Evolutionary conservation across 148 eudicot genomes (phyloP).

Genomic region (Chenopodium quinoa): DNA sequence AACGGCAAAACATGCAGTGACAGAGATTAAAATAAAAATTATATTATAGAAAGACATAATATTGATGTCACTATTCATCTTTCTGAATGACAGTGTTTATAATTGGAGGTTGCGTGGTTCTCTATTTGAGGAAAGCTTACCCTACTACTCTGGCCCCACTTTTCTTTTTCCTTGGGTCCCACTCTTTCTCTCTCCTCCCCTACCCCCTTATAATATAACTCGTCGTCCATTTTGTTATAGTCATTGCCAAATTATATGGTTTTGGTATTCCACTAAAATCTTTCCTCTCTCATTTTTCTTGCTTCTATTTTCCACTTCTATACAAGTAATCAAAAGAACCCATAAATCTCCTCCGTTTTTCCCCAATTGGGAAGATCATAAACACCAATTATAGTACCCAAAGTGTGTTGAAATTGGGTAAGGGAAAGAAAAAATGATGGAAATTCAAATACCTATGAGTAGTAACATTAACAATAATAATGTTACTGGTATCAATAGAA

Average conservation of each 20-base stretch:
- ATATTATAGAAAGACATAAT: not conserved
- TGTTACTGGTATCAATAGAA: not conserved
- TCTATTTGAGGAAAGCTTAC: slow-evolving; percentile 21
- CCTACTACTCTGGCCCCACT: not conserved
- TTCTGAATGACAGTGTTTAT: not conserved
- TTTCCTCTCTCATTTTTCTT: not conserved
- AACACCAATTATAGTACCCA: not conserved
- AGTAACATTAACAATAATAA: not conserved
- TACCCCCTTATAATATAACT: not conserved
- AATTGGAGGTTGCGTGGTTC: slow-evolving; percentile 17
- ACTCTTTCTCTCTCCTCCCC: slow-evolving; percentile 11
- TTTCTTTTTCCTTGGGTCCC: slow-evolving; percentile 19
- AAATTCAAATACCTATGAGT: slow-evolving; percentile 10
- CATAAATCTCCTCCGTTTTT: not conserved
- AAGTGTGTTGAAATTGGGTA: not conserved
- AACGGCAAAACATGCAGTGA: not conserved
- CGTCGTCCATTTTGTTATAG: not conserved
- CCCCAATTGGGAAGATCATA: not conserved
- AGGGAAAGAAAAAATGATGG: slow-evolving; percentile 1
- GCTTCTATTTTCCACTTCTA: not conserved
- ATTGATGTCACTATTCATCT: not conserved
- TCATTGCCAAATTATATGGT: slow-evolving; percentile 30
- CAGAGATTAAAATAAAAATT: not conserved
- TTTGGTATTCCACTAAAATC: not conserved
- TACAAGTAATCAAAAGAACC: not conserved